Evolutionary conservation across 305 asterid genomes (phyloP), one percentile per base, ranked within the genome.

Genomic region (Nicotiana rustica): DNA sequence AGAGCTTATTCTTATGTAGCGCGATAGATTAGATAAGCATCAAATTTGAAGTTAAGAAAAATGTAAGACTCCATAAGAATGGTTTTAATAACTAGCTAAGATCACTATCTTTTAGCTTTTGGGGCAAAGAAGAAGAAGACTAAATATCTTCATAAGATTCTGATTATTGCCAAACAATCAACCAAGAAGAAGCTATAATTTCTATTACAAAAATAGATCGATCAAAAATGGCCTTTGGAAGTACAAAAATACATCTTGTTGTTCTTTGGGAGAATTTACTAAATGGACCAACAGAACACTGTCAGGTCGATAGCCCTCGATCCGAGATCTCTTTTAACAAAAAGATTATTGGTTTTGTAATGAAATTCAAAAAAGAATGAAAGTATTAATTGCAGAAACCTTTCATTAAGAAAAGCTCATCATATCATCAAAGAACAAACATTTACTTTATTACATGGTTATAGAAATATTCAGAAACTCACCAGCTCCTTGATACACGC

Each of bases 361-460:
- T 71, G 36, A 71, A 44, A 6, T 29, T 19, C 18, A 70, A 6
- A 70, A 14, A 70, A 44, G 29, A 65, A 77, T 31, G 59, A 64
- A 15, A 33, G 60, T 56, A 15, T 55, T 44, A 8, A 49, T 44
- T 25, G 36, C 9, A 47, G 18, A 21, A 15, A 21, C 36, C 66
- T 73, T 70, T 36, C 66, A 66, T n/a, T 9, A 44, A 44, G 19
- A 21, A 12, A 56, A 66, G 33, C 62, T 78, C 59, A 47, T 33
- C 59, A 7, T 67, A 59, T 33, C 14, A 13, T 66, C 73, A 67
- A 82, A 61, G 80, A 77, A 82, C 84, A 82, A 59, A 49, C 79
- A 82, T 52, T 81, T 77, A 75, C 67, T 83, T 35, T 57, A 49
- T 80, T 21, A 82, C 87, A 87, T 52, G 56, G 68, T n/a, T 73